Percentiles rank a stretch among this genome's conserved stretches.
These are phyloP conservation scores for Kalmanozyma brasiliensis DNA, from an alignment of 1,284 basidiomycete species.

Conservation along the genomic window DNA sequence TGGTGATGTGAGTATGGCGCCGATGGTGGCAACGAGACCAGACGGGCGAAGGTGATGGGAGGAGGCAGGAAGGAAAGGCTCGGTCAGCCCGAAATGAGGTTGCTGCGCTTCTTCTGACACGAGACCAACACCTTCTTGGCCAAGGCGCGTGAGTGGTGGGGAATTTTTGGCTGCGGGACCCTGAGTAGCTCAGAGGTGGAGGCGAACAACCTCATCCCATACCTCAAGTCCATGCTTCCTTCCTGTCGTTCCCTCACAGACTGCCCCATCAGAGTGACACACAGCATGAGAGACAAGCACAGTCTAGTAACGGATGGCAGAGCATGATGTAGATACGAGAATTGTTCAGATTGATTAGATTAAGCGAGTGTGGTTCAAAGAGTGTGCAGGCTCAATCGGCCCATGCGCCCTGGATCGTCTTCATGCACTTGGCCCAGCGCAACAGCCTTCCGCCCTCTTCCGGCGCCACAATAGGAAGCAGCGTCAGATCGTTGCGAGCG, in stretches of 20 bases:
- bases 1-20: no score
- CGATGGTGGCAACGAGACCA: no score
- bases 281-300: no score
- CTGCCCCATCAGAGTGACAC: no score
- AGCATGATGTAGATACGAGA: no score
- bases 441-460: constrained; percentile 83
- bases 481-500: constrained; percentile 31
- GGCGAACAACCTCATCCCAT: no score
- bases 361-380: constrained; percentile 1
- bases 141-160: constrained; percentile 1
- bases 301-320: no score
- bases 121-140: constrained; percentile 14
- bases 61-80: constrained; percentile 14
- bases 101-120: constrained; percentile 21
- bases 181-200: constrained; percentile 10
- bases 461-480: constrained; percentile 78
- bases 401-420: constrained; percentile 85
- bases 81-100: constrained; percentile 8
- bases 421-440: constrained; percentile 79
- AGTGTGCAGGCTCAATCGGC: constrained; percentile 15
- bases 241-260: no score
- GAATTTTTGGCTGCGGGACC: constrained; percentile 1
- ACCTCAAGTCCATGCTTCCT: no score
- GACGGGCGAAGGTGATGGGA: no score
- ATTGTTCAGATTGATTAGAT: neutral